Evolutionary conservation across 1,139 yeast genomes (phyloP).

Genomic region (Pichia cactophila): DNA sequence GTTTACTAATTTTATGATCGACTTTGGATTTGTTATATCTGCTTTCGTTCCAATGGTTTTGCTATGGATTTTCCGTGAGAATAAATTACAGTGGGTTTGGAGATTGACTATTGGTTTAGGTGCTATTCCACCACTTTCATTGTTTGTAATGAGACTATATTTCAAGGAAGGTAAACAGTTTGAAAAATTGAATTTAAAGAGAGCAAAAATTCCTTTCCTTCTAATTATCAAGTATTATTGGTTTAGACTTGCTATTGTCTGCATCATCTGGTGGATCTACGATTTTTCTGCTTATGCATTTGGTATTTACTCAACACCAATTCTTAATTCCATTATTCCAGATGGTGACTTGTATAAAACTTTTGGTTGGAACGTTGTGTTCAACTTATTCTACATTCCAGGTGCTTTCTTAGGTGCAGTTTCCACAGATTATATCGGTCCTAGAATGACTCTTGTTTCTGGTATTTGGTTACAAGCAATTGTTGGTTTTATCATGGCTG

Average conservation of each 20-base stretch:
- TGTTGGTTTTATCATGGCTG: constrained; percentile 85
- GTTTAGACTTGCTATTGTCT: constrained; percentile 65
- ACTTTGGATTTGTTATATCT: constrained; percentile 74
- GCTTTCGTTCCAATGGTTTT: constrained; percentile 83
- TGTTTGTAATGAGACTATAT: constrained; percentile 69
- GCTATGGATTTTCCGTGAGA: constrained; percentile 69
- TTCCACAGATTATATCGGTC: constrained; percentile 81
- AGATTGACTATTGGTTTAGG: constrained; percentile 88
- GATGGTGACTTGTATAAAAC: constrained; percentile 59
- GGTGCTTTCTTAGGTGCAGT: constrained; percentile 83
- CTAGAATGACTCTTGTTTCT: constrained; percentile 62
- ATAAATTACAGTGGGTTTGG: constrained; percentile 80
- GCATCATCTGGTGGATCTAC: constrained; percentile 84
- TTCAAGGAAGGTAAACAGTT: constrained; percentile 69
- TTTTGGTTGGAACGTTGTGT: constrained; percentile 90
- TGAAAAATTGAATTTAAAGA: constrained; percentile 61
- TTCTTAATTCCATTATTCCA: constrained; percentile 53
- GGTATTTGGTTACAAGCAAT: constrained; percentile 72
- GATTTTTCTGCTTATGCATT: constrained; percentile 85
- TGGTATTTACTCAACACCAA: constrained; percentile 71
- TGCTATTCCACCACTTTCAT: constrained; percentile 77
- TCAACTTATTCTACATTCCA: constrained; percentile 82
- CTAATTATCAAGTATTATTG: constrained; percentile 73
- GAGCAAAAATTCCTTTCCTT: constrained; percentile 57
- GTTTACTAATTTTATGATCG: constrained; percentile 88